These are phyloP conservation scores for Trypanosoma lewisi DNA, from an alignment of 208 protist genomes.

Conservation along the genomic window DNA sequence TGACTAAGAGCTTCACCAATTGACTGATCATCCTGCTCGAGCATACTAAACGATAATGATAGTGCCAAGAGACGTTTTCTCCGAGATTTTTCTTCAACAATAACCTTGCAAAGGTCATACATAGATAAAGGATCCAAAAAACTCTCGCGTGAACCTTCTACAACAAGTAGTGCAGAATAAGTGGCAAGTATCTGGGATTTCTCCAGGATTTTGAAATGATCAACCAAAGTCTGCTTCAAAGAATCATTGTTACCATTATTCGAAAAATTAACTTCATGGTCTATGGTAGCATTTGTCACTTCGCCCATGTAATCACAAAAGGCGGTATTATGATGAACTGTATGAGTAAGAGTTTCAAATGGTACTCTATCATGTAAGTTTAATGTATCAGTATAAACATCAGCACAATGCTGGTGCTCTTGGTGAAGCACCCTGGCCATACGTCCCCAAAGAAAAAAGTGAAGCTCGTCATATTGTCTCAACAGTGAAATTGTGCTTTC, in stretches of 20 bases:
- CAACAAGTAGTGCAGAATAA: constrained; percentile 61
- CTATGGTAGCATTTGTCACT: constrained; percentile 45
- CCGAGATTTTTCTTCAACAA: constrained; percentile 63
- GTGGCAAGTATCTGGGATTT: constrained; percentile 57
- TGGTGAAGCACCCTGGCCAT: constrained; percentile 62
- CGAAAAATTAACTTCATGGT: constrained; percentile 19
- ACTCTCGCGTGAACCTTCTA: constrained; percentile 78
- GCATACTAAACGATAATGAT: constrained; percentile 78
- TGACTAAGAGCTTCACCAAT: constrained; percentile 59
- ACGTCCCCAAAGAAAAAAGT: constrained; percentile 40
- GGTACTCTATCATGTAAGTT: constrained; percentile 73
- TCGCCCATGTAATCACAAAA: constrained; percentile 83
- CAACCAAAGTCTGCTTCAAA: constrained; percentile 24
- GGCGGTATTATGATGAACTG: constrained; percentile 68
- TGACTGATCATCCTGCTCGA: constrained; percentile 81
- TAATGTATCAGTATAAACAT: constrained; percentile 69
- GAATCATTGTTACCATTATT: constrained; percentile 5
- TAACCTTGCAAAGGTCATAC: constrained; percentile 66
- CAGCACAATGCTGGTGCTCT: constrained; percentile 64
- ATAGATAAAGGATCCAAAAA: constrained; percentile 78
- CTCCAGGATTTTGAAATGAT: constrained; percentile 47
- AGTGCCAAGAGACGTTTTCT: constrained; percentile 71
- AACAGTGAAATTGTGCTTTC: constrained; percentile 5
- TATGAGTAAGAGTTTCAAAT: constrained; percentile 71
- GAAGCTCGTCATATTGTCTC: constrained; percentile 22